A percentile compares a stretch with the other conserved stretches of the same genome.
Evolutionary conservation across 2,329 filamentous ascomycete genomes (phyloP).

Genomic region (Incumbomyces delicatus): DNA sequence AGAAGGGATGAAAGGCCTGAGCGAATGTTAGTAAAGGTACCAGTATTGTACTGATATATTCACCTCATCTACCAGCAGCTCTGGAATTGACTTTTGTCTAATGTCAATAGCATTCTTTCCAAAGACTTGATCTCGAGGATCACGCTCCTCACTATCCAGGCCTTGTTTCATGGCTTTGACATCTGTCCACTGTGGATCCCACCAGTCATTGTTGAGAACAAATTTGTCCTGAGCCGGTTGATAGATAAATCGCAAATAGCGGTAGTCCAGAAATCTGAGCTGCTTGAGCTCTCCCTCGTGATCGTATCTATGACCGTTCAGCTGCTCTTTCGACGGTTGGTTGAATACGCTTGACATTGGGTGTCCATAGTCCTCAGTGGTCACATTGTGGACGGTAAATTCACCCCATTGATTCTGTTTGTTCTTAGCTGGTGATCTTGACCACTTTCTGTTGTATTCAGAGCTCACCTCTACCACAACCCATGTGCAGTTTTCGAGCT

Average conservation of each 20-base stretch:
- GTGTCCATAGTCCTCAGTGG: slow-evolving; percentile 48
- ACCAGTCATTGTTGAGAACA: slow-evolving; percentile 78
- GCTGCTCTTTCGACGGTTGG: slow-evolving; percentile 42
- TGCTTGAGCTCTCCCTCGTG: slow-evolving; percentile 65
- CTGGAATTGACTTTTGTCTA: slow-evolving; percentile 71
- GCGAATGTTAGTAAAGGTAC: background rate
- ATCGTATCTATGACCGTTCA: slow-evolving; percentile 59
- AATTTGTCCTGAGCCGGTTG: slow-evolving; percentile 87
- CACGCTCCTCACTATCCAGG: slow-evolving; percentile 80
- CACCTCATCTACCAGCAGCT: slow-evolving; percentile 82
- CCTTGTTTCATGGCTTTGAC: slow-evolving; percentile 65
- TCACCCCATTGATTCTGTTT: slow-evolving; percentile 86
- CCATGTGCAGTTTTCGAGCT: slow-evolving; percentile 73
- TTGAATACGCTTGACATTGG: slow-evolving; percentile 53
- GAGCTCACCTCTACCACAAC: slow-evolving; percentile 69
- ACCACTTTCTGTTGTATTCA: slow-evolving; percentile 12
- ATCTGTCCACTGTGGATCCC: slow-evolving; percentile 80
- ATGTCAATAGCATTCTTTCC: slow-evolving; percentile 87
- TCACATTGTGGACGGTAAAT: slow-evolving; percentile 65
- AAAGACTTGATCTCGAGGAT: slow-evolving; percentile 74
- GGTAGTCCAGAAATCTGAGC: slow-evolving; percentile 75
- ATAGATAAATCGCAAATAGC: slow-evolving; percentile 87
- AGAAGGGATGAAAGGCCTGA: slow-evolving; percentile 90
- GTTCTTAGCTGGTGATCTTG: slow-evolving; percentile 23
- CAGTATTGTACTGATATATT: slow-evolving; percentile 11